Evolutionary conservation across 2,329 filamentous ascomycete genomes (phyloP).

Genomic region (Fusarium decemcellulare): DNA sequence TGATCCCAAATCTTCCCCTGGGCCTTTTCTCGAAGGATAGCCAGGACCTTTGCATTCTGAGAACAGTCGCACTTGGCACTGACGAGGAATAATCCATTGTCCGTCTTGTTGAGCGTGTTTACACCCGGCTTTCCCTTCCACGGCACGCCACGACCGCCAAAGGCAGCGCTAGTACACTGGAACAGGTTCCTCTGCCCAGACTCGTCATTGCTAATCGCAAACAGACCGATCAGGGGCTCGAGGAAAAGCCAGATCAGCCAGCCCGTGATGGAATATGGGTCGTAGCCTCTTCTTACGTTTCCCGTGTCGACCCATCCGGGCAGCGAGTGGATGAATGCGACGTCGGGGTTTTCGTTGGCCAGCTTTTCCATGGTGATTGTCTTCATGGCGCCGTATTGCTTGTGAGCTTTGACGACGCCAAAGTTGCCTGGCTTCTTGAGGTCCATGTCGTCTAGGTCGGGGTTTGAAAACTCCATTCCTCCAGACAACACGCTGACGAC

Average conservation of each 20-base stretch:
- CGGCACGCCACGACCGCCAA: conserved; percentile 51
- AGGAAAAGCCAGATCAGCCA: conserved; percentile 53
- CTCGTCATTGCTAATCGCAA: conserved; percentile 49
- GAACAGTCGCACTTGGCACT: conserved; percentile 51
- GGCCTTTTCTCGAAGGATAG: conserved; percentile 48
- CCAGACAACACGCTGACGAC: conserved; percentile 48
- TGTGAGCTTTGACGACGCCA: conserved; percentile 40
- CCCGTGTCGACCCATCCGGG: conserved; percentile 50
- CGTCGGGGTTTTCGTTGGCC: conserved; percentile 33
- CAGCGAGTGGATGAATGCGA: conserved; percentile 48
- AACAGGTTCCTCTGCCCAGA: conserved; percentile 54
- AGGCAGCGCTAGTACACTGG: conserved; percentile 53
- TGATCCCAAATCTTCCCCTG: conserved; percentile 51
- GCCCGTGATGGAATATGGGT: conserved; percentile 42
- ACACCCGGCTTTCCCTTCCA: conserved; percentile 50
- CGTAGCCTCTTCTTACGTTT: conserved; percentile 45
- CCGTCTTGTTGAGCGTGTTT: conserved; percentile 45
- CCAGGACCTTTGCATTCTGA: conserved; percentile 49
- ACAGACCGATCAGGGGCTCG: conserved; percentile 48
- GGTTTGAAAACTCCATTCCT: conserved; percentile 21
- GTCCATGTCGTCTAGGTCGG: conserved; percentile 46
- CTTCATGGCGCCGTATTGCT: conserved; percentile 48
- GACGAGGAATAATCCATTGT: conserved; percentile 52
- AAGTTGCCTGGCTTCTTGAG: conserved; percentile 48
- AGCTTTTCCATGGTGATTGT: conserved; percentile 44